Conservation (phyloP, 768 basidiomycete genomes). For the Amanita pallidorosea region DNA sequence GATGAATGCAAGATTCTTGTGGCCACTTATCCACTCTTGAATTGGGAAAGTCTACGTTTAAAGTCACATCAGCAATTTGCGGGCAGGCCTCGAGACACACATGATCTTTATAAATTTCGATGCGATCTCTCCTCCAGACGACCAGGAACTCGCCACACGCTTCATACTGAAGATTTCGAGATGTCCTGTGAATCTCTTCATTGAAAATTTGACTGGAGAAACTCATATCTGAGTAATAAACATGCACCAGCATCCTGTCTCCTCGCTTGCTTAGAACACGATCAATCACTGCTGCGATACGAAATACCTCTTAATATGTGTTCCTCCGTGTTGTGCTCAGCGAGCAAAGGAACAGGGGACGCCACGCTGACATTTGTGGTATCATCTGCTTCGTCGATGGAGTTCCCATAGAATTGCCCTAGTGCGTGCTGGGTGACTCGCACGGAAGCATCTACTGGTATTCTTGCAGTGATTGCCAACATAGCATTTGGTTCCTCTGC, state of each 20-base stretch:
- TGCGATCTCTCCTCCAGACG: conserved; percentile 62
- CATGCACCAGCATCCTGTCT: conserved; percentile 88
- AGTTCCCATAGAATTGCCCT: neutral
- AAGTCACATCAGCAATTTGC: conserved; percentile 7
- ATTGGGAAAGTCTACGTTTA: conserved; percentile 43
- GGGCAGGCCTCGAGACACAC: conserved; percentile 29
- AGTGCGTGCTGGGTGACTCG: neutral
- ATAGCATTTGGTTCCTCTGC: neutral
- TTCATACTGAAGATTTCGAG: conserved; percentile 48
- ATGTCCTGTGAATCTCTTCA: conserved; percentile 56
- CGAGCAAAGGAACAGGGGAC: conserved; percentile 9
- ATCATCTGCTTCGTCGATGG: neutral
- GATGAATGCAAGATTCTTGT: conserved; percentile 70
- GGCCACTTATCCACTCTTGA: conserved; percentile 55
- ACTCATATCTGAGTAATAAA: conserved; percentile 52
- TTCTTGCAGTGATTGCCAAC: neutral
- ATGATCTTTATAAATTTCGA: conserved; percentile 83
- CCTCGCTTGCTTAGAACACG: conserved; percentile 11
- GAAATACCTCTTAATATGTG: conserved; percentile 65
- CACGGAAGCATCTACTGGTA: neutral
- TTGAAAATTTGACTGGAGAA: conserved; percentile 43
- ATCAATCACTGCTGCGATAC: conserved; percentile 4
- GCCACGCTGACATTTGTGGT: neutral
- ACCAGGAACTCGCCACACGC: conserved; percentile 80
- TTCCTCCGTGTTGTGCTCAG: conserved; percentile 30